Percentiles rank a stretch among this genome's conserved stretches.
Conservation (phyloP, 306 rosid species). For the Cucurbita moschata region DNA sequence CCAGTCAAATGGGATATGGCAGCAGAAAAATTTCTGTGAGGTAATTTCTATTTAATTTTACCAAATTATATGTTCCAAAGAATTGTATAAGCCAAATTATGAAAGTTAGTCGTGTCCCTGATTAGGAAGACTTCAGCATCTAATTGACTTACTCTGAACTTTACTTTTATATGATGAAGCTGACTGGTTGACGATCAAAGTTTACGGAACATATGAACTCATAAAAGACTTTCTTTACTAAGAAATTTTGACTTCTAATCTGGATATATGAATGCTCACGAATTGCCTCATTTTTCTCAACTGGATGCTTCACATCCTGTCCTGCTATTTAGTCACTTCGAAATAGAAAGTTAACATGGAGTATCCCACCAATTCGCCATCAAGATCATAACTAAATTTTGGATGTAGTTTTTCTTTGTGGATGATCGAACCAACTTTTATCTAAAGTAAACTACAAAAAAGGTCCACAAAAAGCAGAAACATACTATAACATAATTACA, state of each 20-base stretch:
- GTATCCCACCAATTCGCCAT: neutral
- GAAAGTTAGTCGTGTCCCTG: neutral
- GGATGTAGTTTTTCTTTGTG: neutral
- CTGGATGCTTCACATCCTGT: neutral
- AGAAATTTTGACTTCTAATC: neutral
- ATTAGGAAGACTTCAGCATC: neutral
- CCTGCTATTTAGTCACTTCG: neutral
- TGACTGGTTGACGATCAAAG: neutral
- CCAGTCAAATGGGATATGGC: conserved; percentile 17
- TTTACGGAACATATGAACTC: neutral
- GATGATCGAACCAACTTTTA: neutral
- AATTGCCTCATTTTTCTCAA: neutral
- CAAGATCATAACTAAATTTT: neutral
- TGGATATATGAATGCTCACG: neutral
- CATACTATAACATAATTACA: neutral
- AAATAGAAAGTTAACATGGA: neutral
- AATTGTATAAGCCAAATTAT: neutral
- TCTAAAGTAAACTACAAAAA: neutral
- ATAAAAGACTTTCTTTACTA: neutral
- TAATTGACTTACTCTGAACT: neutral
- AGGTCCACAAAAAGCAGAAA: neutral
- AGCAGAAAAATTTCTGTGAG: conserved; percentile 14
- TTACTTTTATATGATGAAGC: neutral
- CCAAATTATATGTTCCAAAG: neutral
- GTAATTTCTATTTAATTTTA: conserved; percentile 13